A percentile compares a stretch with the other conserved stretches of the same genome.
phyloP scores from a whole-genome alignment of 768 basidiomycete genomes.

The Stropharia rugosoannulata region DNA sequence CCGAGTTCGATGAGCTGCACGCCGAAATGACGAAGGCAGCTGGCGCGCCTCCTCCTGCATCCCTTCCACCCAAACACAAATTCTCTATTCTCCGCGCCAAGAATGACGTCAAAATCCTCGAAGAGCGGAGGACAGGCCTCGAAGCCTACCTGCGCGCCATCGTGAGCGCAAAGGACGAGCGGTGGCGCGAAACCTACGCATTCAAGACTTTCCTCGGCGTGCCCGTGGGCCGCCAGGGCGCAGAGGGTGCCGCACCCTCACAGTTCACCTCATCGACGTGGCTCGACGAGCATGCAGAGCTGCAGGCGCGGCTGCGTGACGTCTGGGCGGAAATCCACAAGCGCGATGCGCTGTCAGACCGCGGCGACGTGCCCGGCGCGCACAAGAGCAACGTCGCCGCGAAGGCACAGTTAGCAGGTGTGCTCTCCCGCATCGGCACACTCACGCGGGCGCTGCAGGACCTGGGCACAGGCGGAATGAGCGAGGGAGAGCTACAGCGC shows the following conservation, averaged over 20 bases:
- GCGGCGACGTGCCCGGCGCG: slow-evolving; percentile 70
- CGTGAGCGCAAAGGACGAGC: slow-evolving; percentile 74
- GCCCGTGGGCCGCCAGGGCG: slow-evolving; percentile 59
- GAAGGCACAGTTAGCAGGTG: slow-evolving; percentile 79
- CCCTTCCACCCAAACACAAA: slow-evolving; percentile 85
- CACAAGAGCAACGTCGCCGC: slow-evolving; percentile 82
- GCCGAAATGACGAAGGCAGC: slow-evolving; percentile 77
- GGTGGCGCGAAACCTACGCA: slow-evolving; percentile 76
- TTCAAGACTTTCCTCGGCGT: slow-evolving; percentile 90
- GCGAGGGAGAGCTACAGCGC: slow-evolving; percentile 89
- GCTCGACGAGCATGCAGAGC: slow-evolving; percentile 85
- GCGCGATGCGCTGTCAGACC: slow-evolving; percentile 80
- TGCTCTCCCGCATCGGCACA: slow-evolving; percentile 69
- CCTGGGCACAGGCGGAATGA: slow-evolving; percentile 70
- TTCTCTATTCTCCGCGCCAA: slow-evolving; percentile 64
- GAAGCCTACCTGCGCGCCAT: slow-evolving; percentile 88
- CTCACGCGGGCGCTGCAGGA: slow-evolving; percentile 69
- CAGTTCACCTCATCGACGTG: slow-evolving; percentile 79
- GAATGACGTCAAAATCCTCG: slow-evolving; percentile 61
- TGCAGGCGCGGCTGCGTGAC: slow-evolving; percentile 75
- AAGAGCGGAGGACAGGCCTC: slow-evolving; percentile 75
- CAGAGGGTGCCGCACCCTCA: slow-evolving; percentile 19
- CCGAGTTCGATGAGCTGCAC: slow-evolving; percentile 89
- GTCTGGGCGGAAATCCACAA: slow-evolving; percentile 86
- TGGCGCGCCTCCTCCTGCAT: slow-evolving; percentile 74